Conservation (phyloP, 805 yeast genomes). For the Blastobotrys attinorum region DNA sequence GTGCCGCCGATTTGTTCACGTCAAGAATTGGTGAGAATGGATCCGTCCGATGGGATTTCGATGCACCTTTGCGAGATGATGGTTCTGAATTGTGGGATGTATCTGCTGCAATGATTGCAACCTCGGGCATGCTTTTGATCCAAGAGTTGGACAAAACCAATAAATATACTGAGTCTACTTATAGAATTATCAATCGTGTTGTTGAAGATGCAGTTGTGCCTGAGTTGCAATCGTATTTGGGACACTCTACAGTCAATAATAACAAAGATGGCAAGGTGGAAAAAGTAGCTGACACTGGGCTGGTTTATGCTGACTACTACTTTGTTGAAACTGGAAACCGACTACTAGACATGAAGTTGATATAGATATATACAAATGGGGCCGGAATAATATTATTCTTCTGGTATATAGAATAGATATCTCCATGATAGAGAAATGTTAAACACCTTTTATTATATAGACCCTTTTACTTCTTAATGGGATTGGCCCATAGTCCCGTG, state of each 20-base stretch:
- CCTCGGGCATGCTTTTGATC: conserved; percentile 23
- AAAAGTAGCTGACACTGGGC: conserved; percentile 21
- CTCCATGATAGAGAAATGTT: conserved; percentile 9
- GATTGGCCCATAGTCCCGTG: no score
- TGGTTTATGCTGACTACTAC: conserved; percentile 28
- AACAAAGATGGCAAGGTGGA: conserved; percentile 18
- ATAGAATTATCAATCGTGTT: conserved; percentile 16
- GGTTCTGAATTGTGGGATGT: conserved; percentile 18
- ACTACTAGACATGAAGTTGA: conserved; percentile 22
- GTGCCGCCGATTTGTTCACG: conserved; percentile 19
- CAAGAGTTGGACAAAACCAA: conserved; percentile 14
- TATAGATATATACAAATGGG: no score
- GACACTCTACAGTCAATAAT: conserved; percentile 22
- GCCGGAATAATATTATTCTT: conserved; percentile 4
- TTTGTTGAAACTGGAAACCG: conserved; percentile 24
- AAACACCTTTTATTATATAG: no score
- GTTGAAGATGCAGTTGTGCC: conserved; percentile 15
- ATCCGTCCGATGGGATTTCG: conserved; percentile 27
- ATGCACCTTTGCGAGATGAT: conserved; percentile 19
- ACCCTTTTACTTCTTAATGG: no score
- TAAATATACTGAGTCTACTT: conserved; percentile 12
- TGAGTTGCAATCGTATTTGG: conserved; percentile 21
- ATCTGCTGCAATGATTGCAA: conserved; percentile 26
- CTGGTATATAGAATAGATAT: conserved; percentile 10
- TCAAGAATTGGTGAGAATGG: conserved; percentile 22